These are phyloP conservation scores for Venturia oleaginea DNA, from an alignment of 2,329 filamentous ascomycete genomes.

Conservation along the genomic window DNA sequence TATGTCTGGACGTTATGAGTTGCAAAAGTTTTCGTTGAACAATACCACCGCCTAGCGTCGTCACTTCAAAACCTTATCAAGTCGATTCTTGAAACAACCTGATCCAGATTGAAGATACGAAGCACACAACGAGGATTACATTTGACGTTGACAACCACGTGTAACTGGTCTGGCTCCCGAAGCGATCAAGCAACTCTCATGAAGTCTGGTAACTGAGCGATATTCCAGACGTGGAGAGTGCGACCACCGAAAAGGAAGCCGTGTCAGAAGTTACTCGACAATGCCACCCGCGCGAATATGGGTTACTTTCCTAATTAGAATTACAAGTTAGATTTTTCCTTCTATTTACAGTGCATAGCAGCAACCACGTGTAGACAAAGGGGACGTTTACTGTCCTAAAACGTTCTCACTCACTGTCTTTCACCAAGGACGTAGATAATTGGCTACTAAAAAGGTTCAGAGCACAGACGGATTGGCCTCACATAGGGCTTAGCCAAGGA, in stretches of 20 bases:
- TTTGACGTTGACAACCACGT: not conserved
- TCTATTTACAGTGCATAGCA: not conserved
- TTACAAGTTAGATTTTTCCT: not conserved
- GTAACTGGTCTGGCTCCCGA: not conserved
- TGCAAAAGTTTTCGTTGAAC: too few relatives aligned
- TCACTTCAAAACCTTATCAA: not conserved
- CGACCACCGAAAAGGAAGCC: not conserved
- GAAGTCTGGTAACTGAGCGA: not conserved
- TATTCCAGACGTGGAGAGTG: not conserved
- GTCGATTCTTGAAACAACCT: not conserved
- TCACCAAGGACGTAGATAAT: too few relatives aligned
- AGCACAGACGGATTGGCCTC: not conserved
- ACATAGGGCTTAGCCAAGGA: not conserved
- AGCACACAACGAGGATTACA: not conserved
- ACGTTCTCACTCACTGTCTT: not conserved
- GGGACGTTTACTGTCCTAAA: too few relatives aligned
- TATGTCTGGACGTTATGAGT: too few relatives aligned
- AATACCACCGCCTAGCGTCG: too few relatives aligned
- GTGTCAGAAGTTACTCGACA: not conserved
- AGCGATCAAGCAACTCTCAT: not conserved
- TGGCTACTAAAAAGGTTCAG: not conserved
- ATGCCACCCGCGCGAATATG: not conserved
- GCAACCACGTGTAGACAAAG: not conserved
- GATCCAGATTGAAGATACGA: not conserved
- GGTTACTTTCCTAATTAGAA: not conserved